Base-by-base conservation (phyloP, 148 eudicot species). In the Amaranthus cruentus region DNA sequence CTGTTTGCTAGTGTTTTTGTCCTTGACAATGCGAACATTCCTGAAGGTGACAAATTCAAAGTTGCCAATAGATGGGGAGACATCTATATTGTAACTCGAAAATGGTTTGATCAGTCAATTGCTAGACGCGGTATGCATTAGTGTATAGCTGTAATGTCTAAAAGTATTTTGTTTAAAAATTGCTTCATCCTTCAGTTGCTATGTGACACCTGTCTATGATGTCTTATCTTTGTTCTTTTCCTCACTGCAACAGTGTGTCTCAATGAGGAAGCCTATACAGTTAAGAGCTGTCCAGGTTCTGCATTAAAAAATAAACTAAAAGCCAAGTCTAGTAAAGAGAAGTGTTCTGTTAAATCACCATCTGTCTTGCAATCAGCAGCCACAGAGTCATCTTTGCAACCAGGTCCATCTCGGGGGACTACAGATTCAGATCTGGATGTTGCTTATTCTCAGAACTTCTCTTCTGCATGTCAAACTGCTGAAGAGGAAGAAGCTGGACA, bases 1-100 rank as follows among this genome's bases (percentile, higher is more conserved):
- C 76, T 6, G 21, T 47, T 18, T n/a, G 44, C 6, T 18, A 8
- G 56, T 7, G 18, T 38, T 67, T 72, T 56, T 69, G 3, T 75
- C 88, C 97, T 96, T 96, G 86, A 96, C 91, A 74, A 28, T 81
- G 69, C 76, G 71, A 82, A 96, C 79, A 92, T 89, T 82, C 82
- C 99, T 63, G 94, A 96, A 88, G 94, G 99, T 84, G 99, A 96
- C 84, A 96, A 96, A 83, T 96, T 78, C 77, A 92, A 86, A 85
- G 99, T 92, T 75, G 99, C 99, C 61, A 81, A 75, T 75, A 86
- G 82, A 81, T 96, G 99, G 99, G 92, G 97, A 61, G 82, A 72
- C 80, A 87, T 92, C 74, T 70, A 72, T 83, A 82, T 87, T 63
- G 92, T 96, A 60, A 83, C 83, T 48, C 83, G 85, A 75, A 90